Evolutionary conservation across 2,329 filamentous ascomycete genomes (phyloP).

Genomic region (Penicillium oxalicum): DNA sequence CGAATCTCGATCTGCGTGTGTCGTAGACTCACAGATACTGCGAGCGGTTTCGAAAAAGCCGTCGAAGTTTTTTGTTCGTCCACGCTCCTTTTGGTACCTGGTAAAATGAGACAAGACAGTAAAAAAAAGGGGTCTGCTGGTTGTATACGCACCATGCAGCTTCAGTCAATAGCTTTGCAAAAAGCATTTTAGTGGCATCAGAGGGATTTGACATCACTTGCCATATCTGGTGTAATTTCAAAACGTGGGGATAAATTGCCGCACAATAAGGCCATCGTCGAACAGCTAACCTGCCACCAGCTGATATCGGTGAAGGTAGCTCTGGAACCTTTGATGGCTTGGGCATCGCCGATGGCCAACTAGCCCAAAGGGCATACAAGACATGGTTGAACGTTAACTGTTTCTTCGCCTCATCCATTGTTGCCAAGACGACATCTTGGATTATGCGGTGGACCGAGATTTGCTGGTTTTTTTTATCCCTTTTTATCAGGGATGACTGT

Average conservation of each 20-base stretch:
- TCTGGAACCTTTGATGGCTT: conserved; percentile 15
- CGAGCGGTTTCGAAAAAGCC: conserved; percentile 20
- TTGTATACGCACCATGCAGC: conserved; percentile 20
- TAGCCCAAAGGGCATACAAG: conserved; percentile 12
- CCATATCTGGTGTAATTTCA: conserved; percentile 19
- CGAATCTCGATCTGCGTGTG: conserved; percentile 15
- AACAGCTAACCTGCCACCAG: conserved; percentile 13
- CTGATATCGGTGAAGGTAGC: conserved; percentile 12
- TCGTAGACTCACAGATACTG: conserved; percentile 17
- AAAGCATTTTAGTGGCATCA: conserved; percentile 14
- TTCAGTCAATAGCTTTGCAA: conserved; percentile 20
- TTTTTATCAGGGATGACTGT: conserved; percentile 21
- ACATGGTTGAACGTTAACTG: conserved; percentile 9
- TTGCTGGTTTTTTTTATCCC: conserved; percentile 15
- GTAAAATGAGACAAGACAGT: conserved; percentile 10
- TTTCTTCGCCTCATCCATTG: conserved; percentile 16
- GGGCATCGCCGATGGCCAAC: conserved; percentile 19
- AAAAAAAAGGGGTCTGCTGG: background rate
- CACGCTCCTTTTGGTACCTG: conserved; percentile 21
- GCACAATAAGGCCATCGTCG: conserved; percentile 21
- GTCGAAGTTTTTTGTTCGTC: conserved; percentile 19
- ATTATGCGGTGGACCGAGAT: conserved; percentile 23
- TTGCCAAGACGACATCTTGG: conserved; percentile 22
- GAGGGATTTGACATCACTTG: conserved; percentile 5
- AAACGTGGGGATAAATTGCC: conserved; percentile 21